Evolutionary conservation across 805 yeast species (phyloP).

Genomic region (Metschnikowia santaceciliae): DNA sequence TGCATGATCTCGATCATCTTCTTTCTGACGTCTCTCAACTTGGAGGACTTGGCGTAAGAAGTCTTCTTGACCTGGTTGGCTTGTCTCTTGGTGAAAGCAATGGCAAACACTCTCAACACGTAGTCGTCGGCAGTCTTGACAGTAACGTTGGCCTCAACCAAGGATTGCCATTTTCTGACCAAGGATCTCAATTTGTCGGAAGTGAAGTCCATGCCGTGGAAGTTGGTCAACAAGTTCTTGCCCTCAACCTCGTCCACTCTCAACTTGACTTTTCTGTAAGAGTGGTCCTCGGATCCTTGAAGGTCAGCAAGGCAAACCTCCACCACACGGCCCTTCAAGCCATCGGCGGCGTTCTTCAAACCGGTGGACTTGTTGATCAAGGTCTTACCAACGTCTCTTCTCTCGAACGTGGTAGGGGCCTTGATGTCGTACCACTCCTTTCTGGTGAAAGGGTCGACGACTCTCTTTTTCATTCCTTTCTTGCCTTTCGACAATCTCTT

Average conservation of each 20-base stretch:
- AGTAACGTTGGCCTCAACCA: conserved; percentile 96
- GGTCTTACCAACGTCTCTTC: conserved; percentile 98
- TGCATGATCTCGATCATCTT: conserved; percentile 94
- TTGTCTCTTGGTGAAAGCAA: conserved; percentile 98
- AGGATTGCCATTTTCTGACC: conserved; percentile 98
- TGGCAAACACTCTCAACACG: conserved; percentile 92
- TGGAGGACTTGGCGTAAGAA: conserved; percentile 95
- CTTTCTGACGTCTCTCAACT: conserved; percentile 96
- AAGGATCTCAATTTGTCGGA: conserved; percentile 95
- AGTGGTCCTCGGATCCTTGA: conserved; percentile 98
- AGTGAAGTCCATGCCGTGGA: conserved; percentile 99
- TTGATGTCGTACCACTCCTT: conserved; percentile 98
- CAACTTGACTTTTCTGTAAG: conserved; percentile 94
- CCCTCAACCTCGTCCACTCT: conserved; percentile 99
- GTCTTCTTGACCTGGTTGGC: conserved; percentile 97
- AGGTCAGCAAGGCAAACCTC: conserved; percentile 96
- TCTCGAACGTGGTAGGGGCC: conserved; percentile 98
- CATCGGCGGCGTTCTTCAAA: conserved; percentile 96
- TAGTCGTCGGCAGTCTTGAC: conserved; percentile 98
- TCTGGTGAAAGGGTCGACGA: conserved; percentile 98
- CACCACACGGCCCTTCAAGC: conserved; percentile 95
- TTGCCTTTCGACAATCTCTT: conserved; percentile 85
- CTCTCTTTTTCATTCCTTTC: conserved; percentile 99
- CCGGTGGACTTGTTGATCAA: conserved; percentile 98
- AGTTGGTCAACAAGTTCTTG: conserved; percentile 96